A percentile compares a stretch with the other conserved stretches of the same genome.
Evolutionary conservation across 768 basidiomycete species (phyloP).

Genomic region (Pleurotus cornucopiae): DNA sequence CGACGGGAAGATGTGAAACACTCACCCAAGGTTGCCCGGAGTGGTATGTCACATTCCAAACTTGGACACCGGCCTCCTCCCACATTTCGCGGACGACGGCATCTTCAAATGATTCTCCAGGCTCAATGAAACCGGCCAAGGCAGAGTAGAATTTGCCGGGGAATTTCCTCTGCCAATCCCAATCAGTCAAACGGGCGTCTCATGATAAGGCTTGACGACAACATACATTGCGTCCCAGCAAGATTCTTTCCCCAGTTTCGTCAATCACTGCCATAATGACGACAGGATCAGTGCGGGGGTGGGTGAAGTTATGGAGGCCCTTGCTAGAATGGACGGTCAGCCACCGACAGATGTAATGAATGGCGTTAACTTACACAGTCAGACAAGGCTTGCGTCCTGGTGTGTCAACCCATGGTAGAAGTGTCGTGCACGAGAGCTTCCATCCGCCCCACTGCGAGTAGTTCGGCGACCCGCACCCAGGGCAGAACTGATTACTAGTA

Average conservation of each 20-base stretch:
- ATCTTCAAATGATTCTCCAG: slow-evolving; percentile 92
- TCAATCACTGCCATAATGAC: slow-evolving; percentile 90
- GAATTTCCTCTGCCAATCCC: slow-evolving; percentile 50
- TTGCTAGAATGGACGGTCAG: slow-evolving; percentile 37
- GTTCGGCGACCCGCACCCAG: slow-evolving; percentile 76
- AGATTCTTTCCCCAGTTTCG: slow-evolving; percentile 73
- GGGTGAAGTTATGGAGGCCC: slow-evolving; percentile 83
- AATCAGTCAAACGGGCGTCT: background rate
- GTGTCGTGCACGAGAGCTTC: slow-evolving; percentile 80
- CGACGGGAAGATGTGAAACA: slow-evolving; percentile 4
- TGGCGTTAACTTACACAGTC: slow-evolving; percentile 48
- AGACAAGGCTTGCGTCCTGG: slow-evolving; percentile 62
- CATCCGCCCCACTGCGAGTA: slow-evolving; percentile 94
- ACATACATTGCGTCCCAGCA: slow-evolving; percentile 83
- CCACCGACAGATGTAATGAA: background rate
- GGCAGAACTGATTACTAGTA: slow-evolving; percentile 64
- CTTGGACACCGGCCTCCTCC: slow-evolving; percentile 93
- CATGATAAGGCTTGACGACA: slow-evolving; percentile 4
- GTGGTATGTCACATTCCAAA: slow-evolving; percentile 81
- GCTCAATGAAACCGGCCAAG: slow-evolving; percentile 91
- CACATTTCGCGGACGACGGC: slow-evolving; percentile 90
- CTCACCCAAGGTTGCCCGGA: slow-evolving; percentile 84
- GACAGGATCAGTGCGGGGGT: slow-evolving; percentile 82
- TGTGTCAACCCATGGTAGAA: slow-evolving; percentile 73
- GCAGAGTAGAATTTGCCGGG: slow-evolving; percentile 80